Base-by-base conservation (phyloP, 352 stramenopile species). In the Phytophthora megakarya region DNA sequence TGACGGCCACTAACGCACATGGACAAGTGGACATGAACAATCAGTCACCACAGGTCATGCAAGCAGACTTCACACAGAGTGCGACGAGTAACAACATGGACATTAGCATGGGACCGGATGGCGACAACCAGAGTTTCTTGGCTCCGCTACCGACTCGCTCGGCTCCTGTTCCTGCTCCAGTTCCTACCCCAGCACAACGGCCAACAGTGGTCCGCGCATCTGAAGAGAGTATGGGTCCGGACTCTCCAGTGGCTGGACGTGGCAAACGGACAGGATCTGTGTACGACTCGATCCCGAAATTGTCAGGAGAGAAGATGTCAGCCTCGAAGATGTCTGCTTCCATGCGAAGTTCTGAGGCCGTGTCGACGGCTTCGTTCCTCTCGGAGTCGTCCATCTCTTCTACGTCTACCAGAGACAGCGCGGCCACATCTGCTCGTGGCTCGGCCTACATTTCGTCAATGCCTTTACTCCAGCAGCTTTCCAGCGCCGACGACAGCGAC, bases 1-100 rank as follows among this genome's bases (percentile, higher is more conserved):
- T 63, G 21, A 72, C 73, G 7, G 56, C 70, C 1, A 76, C 73
- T 1, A 72, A 74, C 18, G 70, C 68, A n/a, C 49, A 76, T 12
- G 30, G 28, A 7, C 22, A 60, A 18, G 46, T 72, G 21, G 42
- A 65, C 19, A 65, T 73, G 57, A 46, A 59, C 7, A 45, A 52
- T 7, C 45, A 32, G 10, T 21, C 56, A 26, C 46, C 48, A 0
- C 49, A 58, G 42, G 19, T 21, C 12, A 44, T 63, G 15, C 43
- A 55, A 5, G 53, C 52, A 11, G 57, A 66, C 21, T 76, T 73
- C 16, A 72, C 66, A 22, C 48, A 63, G 53, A 74, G 66, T 47
- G 16, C 37, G 12, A 12, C 15, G 6, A 67, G 49, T 40, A 67
- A 65, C 18, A 45, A 61, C 12, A 57, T 61, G 53, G 26, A 66